Evolutionary conservation across 2,329 filamentous ascomycete species (phyloP).

Genomic region (Microdochium bolleyi): DNA sequence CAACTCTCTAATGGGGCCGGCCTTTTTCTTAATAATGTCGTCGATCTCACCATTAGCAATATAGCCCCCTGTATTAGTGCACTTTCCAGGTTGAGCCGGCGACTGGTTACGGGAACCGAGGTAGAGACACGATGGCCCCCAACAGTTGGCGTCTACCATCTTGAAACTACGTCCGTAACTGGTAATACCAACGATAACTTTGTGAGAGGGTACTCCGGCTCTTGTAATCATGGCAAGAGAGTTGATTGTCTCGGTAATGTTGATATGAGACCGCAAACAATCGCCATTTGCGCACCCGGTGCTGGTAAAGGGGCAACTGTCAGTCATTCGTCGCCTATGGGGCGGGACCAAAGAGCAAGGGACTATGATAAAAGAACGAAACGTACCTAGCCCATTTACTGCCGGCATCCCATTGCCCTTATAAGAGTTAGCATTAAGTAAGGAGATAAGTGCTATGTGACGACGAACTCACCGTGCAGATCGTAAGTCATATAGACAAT

Average conservation of each 20-base stretch:
- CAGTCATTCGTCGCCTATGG: not conserved
- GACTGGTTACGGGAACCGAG: constrained; percentile 14
- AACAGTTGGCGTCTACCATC: constrained; percentile 21
- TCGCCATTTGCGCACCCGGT: constrained; percentile 7
- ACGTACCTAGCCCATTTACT: not conserved
- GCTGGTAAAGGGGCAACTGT: not conserved
- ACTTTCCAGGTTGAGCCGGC: constrained; percentile 13
- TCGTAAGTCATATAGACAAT: constrained; percentile 28
- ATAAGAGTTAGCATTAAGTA: not conserved
- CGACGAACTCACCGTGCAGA: constrained; percentile 14
- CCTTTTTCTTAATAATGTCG: constrained; percentile 7
- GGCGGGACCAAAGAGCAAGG: not conserved
- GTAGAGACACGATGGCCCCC: constrained; percentile 11
- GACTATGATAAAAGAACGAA: not conserved
- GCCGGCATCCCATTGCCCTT: constrained; percentile 10
- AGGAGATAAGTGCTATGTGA: not conserved
- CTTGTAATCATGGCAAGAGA: constrained; percentile 27
- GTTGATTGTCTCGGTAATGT: constrained; percentile 25
- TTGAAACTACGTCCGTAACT: constrained; percentile 24
- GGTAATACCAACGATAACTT: constrained; percentile 20
- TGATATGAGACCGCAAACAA: constrained; percentile 28
- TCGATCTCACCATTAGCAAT: constrained; percentile 21
- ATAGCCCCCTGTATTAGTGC: constrained; percentile 20
- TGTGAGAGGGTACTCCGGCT: constrained; percentile 18
- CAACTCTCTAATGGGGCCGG: not conserved